Conservation (phyloP, 371 early-diverging fungal genomes). For the Smittium culicis region DNA sequence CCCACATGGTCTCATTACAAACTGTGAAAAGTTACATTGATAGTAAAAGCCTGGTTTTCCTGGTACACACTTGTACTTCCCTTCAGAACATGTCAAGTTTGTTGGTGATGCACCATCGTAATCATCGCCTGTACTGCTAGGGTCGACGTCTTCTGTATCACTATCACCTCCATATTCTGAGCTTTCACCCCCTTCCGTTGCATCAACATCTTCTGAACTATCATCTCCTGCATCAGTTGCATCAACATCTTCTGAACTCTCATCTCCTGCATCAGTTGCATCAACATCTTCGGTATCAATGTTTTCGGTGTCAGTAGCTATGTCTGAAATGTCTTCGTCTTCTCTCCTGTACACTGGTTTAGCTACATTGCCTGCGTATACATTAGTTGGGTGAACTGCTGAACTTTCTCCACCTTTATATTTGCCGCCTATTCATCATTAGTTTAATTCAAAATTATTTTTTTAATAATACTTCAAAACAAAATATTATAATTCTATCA, state of each 20-base stretch:
- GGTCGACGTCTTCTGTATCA: background rate
- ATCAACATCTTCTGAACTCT: background rate
- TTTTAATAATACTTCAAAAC: too few relatives aligned
- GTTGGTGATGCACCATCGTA: background rate
- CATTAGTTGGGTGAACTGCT: background rate
- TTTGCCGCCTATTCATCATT: too few relatives aligned
- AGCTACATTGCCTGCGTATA: background rate
- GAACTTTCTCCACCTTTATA: background rate
- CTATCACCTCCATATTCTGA: background rate
- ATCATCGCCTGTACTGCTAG: background rate
- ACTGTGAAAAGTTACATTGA: background rate
- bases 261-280: background rate
- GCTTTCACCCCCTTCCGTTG: background rate
- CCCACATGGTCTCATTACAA: slow-evolving; percentile 1
- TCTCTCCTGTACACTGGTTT: background rate
- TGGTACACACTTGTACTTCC: background rate
- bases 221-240: background rate
- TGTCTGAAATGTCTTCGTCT: background rate
- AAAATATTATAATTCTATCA: too few relatives aligned
- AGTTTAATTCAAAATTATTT: too few relatives aligned
- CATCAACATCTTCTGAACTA: background rate
- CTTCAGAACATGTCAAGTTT: background rate
- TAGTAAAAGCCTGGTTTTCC: background rate
- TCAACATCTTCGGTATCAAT: background rate
- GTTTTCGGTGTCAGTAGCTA: background rate